Evolutionary conservation across 768 basidiomycete genomes (phyloP), one percentile per base, ranked within the genome.

Genomic region (Collybiopsis luxurians): DNA sequence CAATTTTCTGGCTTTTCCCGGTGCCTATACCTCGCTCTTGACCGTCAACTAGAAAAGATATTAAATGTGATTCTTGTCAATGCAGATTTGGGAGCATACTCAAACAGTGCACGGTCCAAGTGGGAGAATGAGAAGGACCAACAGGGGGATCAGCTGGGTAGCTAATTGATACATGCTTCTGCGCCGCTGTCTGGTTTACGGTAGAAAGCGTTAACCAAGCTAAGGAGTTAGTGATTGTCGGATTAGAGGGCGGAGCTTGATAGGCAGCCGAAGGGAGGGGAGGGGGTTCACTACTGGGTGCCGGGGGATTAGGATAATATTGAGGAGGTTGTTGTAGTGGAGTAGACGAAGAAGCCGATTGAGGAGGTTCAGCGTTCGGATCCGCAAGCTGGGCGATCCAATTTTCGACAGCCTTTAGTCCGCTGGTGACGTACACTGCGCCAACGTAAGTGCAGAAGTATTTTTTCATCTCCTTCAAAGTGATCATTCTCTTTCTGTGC

Each of bases 1-100:
- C 86, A n/a, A 69, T 46, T 60, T 87, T 88, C 67, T 86, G 84
- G 56, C 75, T 87, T 58, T 79, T 82, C 21, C 81, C 86, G 3
- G 48, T 59, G 0, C 84, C 86, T 3, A 65, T 50, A 23, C 85
- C 86, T 59, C 62, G 75, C 60, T 78, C 74, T n/a, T 70, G 62
- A 1, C 70, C 75, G 55, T 83, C 78, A 23, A 88, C 86, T 87
- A 52, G 1, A 26, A n/a, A 38, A 9, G 46, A 59, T 19, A 13
- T 21, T 36, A 53, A 51, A 13, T 38, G 23, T 4, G 1, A 26
- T 24, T 57, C 19, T 23, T 15, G 34, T 38, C 2, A 26, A n/a
- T 31, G 19, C 19, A 19, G 23, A 59, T 57, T 21, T 46, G 5
- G n/a, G 17, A 7, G 69, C 79, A 68, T 64, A 85, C 85, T 73